A percentile compares a stretch with the other conserved stretches of the same genome.
Conservation (phyloP, 2,329 filamentous ascomycete genomes). For the Penicillium digitatum region DNA sequence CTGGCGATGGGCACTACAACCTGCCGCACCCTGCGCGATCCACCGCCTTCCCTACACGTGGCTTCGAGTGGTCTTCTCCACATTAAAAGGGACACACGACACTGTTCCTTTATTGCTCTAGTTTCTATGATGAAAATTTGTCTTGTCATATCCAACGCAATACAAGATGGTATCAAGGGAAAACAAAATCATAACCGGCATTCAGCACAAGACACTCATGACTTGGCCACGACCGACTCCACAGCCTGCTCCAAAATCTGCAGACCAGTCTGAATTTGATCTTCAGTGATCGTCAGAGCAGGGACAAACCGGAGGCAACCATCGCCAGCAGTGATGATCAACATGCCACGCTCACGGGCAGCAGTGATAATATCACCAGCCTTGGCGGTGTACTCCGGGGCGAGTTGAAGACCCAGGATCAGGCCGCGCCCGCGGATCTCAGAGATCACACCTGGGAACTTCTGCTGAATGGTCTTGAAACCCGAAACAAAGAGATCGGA, state of each 20-base stretch:
- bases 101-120: slow-evolving; percentile 10
- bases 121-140: slow-evolving; percentile 6
- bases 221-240: slow-evolving; percentile 50
- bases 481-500: slow-evolving; percentile 56
- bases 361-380: slow-evolving; percentile 67
- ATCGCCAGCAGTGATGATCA: slow-evolving; percentile 88
- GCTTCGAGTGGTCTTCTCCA: neutral
- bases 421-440: slow-evolving; percentile 81
- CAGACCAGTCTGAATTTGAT: slow-evolving; percentile 75
- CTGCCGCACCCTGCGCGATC: too few species aligned
- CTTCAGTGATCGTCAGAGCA: slow-evolving; percentile 72
- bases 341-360: slow-evolving; percentile 77
- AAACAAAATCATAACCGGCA: slow-evolving; percentile 17
- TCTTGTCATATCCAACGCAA: slow-evolving; percentile 3
- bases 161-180: slow-evolving; percentile 20
- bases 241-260: slow-evolving; percentile 68
- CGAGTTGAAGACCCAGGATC: slow-evolving; percentile 81
- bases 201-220: slow-evolving; percentile 17
- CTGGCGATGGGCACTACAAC: too few species aligned
- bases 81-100: neutral
- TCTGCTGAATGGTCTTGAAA: slow-evolving; percentile 54
- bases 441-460: slow-evolving; percentile 66
- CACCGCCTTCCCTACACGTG: slow-evolving; percentile 5
- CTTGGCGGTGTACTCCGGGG: slow-evolving; percentile 57
- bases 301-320: slow-evolving; percentile 93